Evolutionary conservation across 2,329 filamentous ascomycete species (phyloP).

Genomic region (Elsinoe australis): DNA sequence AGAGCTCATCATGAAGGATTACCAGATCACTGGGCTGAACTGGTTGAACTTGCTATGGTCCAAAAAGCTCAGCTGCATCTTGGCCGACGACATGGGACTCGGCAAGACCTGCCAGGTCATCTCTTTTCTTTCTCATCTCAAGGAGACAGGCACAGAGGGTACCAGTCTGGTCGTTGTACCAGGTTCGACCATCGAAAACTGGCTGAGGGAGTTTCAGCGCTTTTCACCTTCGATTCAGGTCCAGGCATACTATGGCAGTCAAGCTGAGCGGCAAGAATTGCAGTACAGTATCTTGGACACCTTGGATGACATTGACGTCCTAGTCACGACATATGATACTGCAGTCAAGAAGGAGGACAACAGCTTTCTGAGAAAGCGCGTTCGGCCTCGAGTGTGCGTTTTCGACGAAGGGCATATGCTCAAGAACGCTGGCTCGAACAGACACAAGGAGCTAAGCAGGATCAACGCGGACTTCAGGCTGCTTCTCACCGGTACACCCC

Average conservation of each 20-base stretch:
- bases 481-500: conserved; percentile 79
- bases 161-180: conserved; percentile 84
- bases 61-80: conserved; percentile 73
- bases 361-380: conserved; percentile 50
- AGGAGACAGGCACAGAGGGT: conserved; percentile 59
- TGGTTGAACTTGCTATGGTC: conserved; percentile 83
- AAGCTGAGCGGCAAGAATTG: conserved; percentile 59
- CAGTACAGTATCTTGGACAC: conserved; percentile 59
- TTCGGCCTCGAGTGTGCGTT: conserved; percentile 55
- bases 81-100: conserved; percentile 92
- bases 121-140: conserved; percentile 76
- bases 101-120: conserved; percentile 98
- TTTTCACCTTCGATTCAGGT: conserved; percentile 75
- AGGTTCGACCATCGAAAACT: conserved; percentile 89
- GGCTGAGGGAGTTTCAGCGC: conserved; percentile 79
- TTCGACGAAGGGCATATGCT: conserved; percentile 94
- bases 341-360: conserved; percentile 54
- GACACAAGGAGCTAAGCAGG: conserved; percentile 69
- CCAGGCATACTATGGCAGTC: conserved; percentile 63
- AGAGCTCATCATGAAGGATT: conserved; percentile 75
- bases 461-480: conserved; percentile 79
- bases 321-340: conserved; percentile 66
- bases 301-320: conserved; percentile 57
- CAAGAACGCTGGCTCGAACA: conserved; percentile 76
- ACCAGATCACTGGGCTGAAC: conserved; percentile 89